These are phyloP conservation scores for Parachaetomium inaequale DNA, from an alignment of 495 filamentous ascomycete species.

Conservation along the genomic window DNA sequence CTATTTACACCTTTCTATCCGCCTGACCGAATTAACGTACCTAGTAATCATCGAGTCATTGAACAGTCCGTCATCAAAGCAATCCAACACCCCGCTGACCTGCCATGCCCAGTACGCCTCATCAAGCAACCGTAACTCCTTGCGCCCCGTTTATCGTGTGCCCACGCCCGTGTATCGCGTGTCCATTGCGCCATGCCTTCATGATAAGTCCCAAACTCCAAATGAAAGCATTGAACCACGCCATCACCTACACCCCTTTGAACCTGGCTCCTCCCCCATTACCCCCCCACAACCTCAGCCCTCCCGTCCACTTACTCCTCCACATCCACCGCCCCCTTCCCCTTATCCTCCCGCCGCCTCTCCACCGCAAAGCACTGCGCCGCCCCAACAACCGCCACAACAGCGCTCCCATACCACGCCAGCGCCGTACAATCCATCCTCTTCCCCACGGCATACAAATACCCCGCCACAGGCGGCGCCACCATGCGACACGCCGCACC, in stretches of 20 bases:
- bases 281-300: not conserved
- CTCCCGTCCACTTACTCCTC: not conserved
- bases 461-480: constrained; percentile 71
- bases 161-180: not conserved
- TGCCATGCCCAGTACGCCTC: not conserved
- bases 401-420: constrained; percentile 71
- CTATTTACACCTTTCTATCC: not conserved
- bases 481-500: constrained; percentile 74
- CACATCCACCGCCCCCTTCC: not conserved
- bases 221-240: not conserved
- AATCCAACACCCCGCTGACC: not conserved
- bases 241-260: not conserved
- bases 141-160: not conserved
- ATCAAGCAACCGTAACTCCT: not conserved
- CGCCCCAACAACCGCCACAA: constrained; percentile 66
- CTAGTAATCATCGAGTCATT: constrained; percentile 1
- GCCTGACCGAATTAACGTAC: not conserved
- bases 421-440: constrained; percentile 66
- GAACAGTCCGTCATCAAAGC: not conserved
- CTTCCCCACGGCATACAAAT: constrained; percentile 66
- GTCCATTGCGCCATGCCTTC: not conserved
- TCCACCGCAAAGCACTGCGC: constrained; percentile 65
- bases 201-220: not conserved
- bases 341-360: constrained; percentile 32
- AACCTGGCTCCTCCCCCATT: not conserved